These are phyloP conservation scores for Boletus tomentosulus DNA, from an alignment of 768 basidiomycete species.

Conservation along the genomic window DNA sequence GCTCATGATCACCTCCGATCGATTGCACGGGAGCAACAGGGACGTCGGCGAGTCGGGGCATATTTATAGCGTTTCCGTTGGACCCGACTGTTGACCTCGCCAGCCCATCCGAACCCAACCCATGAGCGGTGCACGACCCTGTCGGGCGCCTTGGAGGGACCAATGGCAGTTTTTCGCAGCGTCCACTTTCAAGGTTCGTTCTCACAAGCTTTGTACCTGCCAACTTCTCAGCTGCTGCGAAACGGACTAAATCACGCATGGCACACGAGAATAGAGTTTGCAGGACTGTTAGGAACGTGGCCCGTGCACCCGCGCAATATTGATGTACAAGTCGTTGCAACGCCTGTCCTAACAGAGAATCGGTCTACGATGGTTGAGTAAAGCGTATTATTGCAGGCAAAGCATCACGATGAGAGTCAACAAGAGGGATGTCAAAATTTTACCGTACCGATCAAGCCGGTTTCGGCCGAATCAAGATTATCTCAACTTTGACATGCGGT, in stretches of 20 bases:
- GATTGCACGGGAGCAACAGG: neutral
- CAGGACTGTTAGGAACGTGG: neutral
- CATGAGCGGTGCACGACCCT: neutral
- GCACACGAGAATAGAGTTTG: neutral
- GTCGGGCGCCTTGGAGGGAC: neutral
- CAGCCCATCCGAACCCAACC: neutral
- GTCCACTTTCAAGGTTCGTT: neutral
- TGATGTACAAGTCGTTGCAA: no score
- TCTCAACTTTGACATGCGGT: no score
- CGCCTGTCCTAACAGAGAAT: no score
- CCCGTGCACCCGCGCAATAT: neutral
- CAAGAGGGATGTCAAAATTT: no score
- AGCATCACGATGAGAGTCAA: no score
- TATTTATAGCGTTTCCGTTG: neutral
- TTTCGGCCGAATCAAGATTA: no score
- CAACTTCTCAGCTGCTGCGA: neutral
- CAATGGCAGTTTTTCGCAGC: slow-evolving; percentile 12
- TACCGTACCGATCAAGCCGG: no score
- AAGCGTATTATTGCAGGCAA: no score
- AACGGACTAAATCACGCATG: slow-evolving; percentile 1
- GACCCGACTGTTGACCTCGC: neutral
- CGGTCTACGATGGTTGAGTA: no score
- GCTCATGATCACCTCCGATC: neutral
- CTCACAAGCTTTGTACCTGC: neutral
- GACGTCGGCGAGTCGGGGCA: neutral